phyloP scores from a whole-genome alignment of 2,329 filamentous ascomycete species.

The Colletotrichum tofieldiae region DNA sequence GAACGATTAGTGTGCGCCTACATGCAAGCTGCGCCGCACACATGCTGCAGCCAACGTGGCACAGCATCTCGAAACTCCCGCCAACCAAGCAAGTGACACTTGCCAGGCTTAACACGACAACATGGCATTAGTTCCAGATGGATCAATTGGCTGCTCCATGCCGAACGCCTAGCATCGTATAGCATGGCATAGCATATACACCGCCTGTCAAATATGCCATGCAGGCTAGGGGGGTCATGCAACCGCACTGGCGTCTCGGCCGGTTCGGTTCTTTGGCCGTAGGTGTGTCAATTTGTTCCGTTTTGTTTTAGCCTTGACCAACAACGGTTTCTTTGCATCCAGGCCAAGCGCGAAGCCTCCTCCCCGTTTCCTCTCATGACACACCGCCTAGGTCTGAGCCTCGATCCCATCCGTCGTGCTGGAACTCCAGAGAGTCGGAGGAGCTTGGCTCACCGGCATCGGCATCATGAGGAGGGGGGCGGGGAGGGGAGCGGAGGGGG shows the following conservation, averaged over 20 bases:
- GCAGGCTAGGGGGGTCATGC: slow-evolving; percentile 1
- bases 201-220: slow-evolving; percentile 2
- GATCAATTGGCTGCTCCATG: not conserved
- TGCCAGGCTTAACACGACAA: slow-evolving; percentile 32
- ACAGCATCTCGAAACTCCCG: not conserved
- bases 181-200: not conserved
- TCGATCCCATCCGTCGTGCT: not conserved
- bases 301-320: not conserved
- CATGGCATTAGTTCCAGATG: slow-evolving; percentile 19
- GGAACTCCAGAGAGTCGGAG: not conserved
- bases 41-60: slow-evolving; percentile 19
- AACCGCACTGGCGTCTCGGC: slow-evolving; percentile 21
- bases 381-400: slow-evolving; percentile 11
- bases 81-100: slow-evolving; percentile 21
- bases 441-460: slow-evolving; percentile 7
- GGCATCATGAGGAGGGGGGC: not conserved
- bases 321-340: not conserved
- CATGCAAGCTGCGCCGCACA: slow-evolving; percentile 18
- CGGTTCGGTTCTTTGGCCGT: slow-evolving; percentile 6
- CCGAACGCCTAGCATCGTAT: not conserved
- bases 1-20: not conserved
- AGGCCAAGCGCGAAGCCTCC: not conserved
- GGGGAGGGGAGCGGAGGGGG: no score
- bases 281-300: not conserved
- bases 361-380: not conserved